Base-by-base conservation (phyloP, 768 basidiomycete genomes). In the Collybia sp. region DNA sequence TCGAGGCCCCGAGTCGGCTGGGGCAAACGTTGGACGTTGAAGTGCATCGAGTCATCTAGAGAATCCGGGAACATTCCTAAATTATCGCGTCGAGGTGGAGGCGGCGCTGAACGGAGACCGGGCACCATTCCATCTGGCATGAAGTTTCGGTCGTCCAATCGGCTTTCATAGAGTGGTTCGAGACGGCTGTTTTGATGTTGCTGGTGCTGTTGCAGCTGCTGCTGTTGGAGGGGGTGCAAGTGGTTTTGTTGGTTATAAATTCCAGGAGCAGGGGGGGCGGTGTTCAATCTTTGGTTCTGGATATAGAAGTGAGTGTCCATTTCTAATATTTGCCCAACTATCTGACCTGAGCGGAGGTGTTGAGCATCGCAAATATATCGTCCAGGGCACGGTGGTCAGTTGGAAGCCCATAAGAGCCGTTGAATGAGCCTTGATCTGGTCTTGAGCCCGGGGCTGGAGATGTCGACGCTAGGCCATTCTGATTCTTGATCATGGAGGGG, bases 71-170 rank as follows among this genome's bases (percentile, higher is more conserved):
- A 82, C 45, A 80, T 65, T 3, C 69, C 64, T 30, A 66, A 66
- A 49, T 71, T 70, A 50, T 85, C 81, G 40, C 85, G 73, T 56
- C 67, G 74, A 49, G 85, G 76, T 45, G 81, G 75, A 36, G 81
- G 78, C 40, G 77, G 80, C 33, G 73, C 75, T 25, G 83, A 75
- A 33, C 89, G 82, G 30, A 92, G 73, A 8, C 88, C 90, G 18
- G 90, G 88, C 12, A 92, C 89, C 79, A 92, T 80, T 20, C 85
- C 86, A 64, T 92, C 87, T 9, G 89, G 86, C 18, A 88, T 77
- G 53, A 92, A 92, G 53, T 74, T 80, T 51, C 88, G 75, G 55
- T 88, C 87, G 43, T 91, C 85, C 34, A 81, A 60, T 18, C 82
- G 81, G 54, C 80, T 85, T 44, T 88, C 85, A 57, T 87, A 88